Percentiles rank a stretch among this genome's conserved stretches.
phyloP scores from a whole-genome alignment of 2,329 filamentous ascomycete species.

The Neonectria coccinea region DNA sequence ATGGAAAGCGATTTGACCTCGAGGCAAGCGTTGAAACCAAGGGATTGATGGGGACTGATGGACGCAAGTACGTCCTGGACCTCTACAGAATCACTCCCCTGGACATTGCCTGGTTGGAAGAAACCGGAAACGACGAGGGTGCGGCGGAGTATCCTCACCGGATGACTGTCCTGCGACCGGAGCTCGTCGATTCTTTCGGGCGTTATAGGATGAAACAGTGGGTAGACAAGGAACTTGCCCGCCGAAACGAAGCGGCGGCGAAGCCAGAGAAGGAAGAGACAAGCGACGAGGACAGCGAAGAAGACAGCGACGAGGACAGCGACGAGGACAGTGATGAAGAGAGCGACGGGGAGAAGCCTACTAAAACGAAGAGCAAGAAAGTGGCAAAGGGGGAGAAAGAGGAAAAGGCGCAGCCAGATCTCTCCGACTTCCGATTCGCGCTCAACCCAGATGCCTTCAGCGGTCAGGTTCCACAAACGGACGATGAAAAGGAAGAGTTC shows the following conservation, averaged over 20 bases:
- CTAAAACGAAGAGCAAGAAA: conserved; percentile 36
- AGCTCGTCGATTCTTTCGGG: conserved; percentile 88
- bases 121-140: conserved; percentile 63
- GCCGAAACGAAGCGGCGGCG: conserved; percentile 58
- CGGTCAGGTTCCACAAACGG: conserved; percentile 88
- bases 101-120: conserved; percentile 91
- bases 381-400: conserved; percentile 37
- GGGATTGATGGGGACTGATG: conserved; percentile 95
- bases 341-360: conserved; percentile 42
- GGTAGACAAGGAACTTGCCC: conserved; percentile 81
- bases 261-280: conserved; percentile 47
- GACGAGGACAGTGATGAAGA: conserved; percentile 45
- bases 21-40: conserved; percentile 98
- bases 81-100: conserved; percentile 94
- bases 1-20: conserved; percentile 87
- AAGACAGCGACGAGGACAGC: conserved; percentile 40
- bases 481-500: conserved; percentile 88
- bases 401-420: conserved; percentile 75
- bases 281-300: conserved; percentile 50
- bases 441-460: conserved; percentile 97
- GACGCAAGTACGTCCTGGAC: conserved; percentile 96
- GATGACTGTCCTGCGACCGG: conserved; percentile 93
- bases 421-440: conserved; percentile 86
- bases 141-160: conserved; percentile 83
- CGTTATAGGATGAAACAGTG: conserved; percentile 90